Evolutionary conservation across 179 eudicot genomes (phyloP), one percentile per base, ranked within the genome.

Genomic region (Camellia oleifera): DNA sequence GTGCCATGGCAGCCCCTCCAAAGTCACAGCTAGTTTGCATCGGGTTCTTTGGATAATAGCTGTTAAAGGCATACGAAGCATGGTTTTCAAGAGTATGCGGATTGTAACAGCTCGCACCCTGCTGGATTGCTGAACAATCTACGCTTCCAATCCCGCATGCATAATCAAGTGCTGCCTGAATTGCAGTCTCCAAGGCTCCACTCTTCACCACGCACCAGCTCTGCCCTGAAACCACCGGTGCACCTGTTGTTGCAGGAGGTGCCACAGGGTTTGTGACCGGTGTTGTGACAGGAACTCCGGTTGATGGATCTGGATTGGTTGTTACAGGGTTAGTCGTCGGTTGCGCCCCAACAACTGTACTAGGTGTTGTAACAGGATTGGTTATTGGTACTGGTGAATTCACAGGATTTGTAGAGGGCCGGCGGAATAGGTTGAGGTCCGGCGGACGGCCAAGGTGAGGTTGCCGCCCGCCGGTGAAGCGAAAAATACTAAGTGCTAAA

Each of bases 61-160:
- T 93, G 73, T 97, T 97, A 52, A 97, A 97, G 6, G 99, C 99
- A 82, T 83, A 91, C 5, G 99, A 97, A 10, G 99, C 98, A 77
- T 97, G 99, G 54, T 89, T 87, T 74, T 87, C 85, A 60, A 94
- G 84, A 44, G 88, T 89, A 72, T 82, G 83, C 2, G 99, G 99
- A 84, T 89, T 85, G 64, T 84, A 96, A 84, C 99, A 96, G 78
- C 88, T 87, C 0, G 85, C 92, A n/a, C 94, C 93, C 40, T 88
- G 82, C 77, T 94, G 99, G 52, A 97, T 89, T 0, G 84, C 80
- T 1, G 94, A 89, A 67, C 99, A 97, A 78, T 97, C 99, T 14
- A 92, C 98, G 1, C 91, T 93, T 2, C 94, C 98, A 42, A 83
- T 86, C 69, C 99, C 99, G 85, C 99, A 97, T 1, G 99, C 98